Conservation (phyloP, 768 basidiomycete species). For the Trichaptum fuscoviolaceum region DNA sequence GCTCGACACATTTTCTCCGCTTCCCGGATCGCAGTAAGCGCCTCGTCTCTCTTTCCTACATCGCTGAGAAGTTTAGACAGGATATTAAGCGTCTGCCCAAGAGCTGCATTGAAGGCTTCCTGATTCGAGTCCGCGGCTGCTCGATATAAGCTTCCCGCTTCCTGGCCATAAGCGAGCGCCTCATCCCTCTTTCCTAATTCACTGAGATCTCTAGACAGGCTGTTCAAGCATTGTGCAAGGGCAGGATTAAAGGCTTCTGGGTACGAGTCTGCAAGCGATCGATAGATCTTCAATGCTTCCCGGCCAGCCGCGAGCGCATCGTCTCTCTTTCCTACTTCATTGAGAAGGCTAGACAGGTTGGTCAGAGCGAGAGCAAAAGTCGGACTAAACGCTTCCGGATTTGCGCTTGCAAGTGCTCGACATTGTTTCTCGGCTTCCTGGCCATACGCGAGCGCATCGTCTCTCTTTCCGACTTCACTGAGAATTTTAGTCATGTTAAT, state of each 20-base stretch:
- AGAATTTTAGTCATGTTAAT: no score
- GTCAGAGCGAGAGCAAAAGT: no score
- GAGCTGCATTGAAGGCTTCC: conserved; percentile 8
- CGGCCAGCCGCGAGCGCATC: conserved; percentile 9
- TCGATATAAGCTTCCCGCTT: conserved; percentile 6
- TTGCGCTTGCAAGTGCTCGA: no score
- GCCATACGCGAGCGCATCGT: conserved; percentile 6
- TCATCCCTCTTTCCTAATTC: conserved; percentile 9
- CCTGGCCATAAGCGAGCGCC: conserved; percentile 6
- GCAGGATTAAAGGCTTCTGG: conserved; percentile 1
- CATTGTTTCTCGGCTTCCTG: conserved; percentile 6
- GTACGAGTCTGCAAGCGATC: neutral
- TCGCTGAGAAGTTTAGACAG: neutral
- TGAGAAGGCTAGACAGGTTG: no score
- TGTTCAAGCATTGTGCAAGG: conserved; percentile 3
- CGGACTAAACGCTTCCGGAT: neutral
- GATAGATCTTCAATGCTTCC: conserved; percentile 8
- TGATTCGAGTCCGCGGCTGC: neutral
- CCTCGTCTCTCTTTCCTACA: conserved; percentile 8
- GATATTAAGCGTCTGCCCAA: neutral
- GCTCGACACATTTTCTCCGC: conserved; percentile 5
- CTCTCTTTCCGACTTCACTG: neutral
- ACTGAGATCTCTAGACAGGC: conserved; percentile 6
- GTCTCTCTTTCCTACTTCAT: no score
- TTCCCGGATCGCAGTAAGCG: conserved; percentile 7